Conservation (phyloP, 2,329 filamentous ascomycete species). For the Cladosporium colombiae region DNA sequence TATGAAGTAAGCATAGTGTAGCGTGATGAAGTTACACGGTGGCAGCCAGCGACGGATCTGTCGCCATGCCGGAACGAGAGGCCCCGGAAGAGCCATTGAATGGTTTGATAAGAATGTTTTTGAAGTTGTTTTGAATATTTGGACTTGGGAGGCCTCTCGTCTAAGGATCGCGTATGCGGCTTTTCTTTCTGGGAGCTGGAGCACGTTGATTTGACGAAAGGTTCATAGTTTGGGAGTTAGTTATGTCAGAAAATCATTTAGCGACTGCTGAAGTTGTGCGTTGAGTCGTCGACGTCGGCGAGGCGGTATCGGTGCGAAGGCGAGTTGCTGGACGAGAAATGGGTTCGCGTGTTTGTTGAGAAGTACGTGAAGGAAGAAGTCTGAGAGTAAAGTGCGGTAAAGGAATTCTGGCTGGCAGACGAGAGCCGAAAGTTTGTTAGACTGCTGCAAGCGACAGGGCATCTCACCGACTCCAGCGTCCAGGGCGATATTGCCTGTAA, state of each 20-base stretch:
- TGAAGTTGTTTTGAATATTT: background rate
- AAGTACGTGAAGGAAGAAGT: background rate
- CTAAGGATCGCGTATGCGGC: conserved; percentile 20
- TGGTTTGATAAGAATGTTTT: background rate
- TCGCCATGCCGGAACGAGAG: conserved; percentile 18
- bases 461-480: background rate
- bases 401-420: background rate
- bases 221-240: conserved; percentile 12
- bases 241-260: conserved; percentile 19
- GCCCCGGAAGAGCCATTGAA: conserved; percentile 9
- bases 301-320: background rate
- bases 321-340: background rate
- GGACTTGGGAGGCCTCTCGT: conserved; percentile 9
- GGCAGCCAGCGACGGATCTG: conserved; percentile 23
- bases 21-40: conserved; percentile 37
- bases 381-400: background rate
- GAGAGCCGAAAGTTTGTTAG: conserved; percentile 6
- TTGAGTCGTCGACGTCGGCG: background rate
- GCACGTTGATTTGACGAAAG: conserved; percentile 18
- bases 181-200: conserved; percentile 20
- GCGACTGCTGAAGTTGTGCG: background rate
- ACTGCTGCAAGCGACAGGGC: background rate
- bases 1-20: conserved; percentile 70
- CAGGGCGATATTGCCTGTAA: background rate
- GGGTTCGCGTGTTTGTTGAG: background rate